Conservation (phyloP, 495 filamentous ascomycete species). For the Annulohypoxylon maeteangense region DNA sequence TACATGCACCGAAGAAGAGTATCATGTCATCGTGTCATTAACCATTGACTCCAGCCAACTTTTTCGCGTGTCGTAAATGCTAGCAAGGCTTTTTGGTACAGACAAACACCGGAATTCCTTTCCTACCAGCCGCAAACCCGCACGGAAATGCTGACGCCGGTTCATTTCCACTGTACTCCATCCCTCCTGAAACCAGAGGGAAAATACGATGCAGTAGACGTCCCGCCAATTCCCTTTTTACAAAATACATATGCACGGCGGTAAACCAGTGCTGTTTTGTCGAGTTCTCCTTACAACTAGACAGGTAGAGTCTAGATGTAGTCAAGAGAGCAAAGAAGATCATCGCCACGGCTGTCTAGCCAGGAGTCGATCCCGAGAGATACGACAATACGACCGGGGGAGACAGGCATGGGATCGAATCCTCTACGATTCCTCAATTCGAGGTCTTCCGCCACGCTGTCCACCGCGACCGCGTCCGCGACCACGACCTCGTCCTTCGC, state of each 20-base stretch:
- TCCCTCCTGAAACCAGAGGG: slow-evolving; percentile 12
- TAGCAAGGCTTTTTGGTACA: slow-evolving; percentile 45
- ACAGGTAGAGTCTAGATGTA: slow-evolving; percentile 12
- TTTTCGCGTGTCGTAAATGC: slow-evolving; percentile 45
- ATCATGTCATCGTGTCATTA: slow-evolving; percentile 24
- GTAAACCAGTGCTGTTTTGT: slow-evolving; percentile 6
- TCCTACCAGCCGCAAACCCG: slow-evolving; percentile 28
- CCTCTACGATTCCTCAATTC: slow-evolving; percentile 53
- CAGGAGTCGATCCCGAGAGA: slow-evolving; percentile 36
- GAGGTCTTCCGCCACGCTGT: slow-evolving; percentile 42
- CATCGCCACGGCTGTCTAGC: slow-evolving; percentile 36
- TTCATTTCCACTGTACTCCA: slow-evolving; percentile 33
- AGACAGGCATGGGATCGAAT: slow-evolving; percentile 34
- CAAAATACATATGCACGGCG: slow-evolving; percentile 22
- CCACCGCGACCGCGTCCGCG: slow-evolving; percentile 34
- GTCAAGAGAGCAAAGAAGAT: slow-evolving; percentile 6
- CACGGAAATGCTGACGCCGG: slow-evolving; percentile 39
- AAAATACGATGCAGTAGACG: slow-evolving; percentile 6
- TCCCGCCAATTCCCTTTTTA: slow-evolving; percentile 20
- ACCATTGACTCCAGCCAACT: slow-evolving; percentile 29
- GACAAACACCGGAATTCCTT: slow-evolving; percentile 38
- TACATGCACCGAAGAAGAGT: background rate
- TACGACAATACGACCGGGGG: slow-evolving; percentile 34
- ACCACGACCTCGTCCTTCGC: slow-evolving; percentile 39
- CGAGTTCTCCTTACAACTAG: slow-evolving; percentile 10